Evolutionary conservation across 140 eudicot genomes (phyloP), one percentile per base, ranked within the genome.

Genomic region (Erigeron philadelphicus): DNA sequence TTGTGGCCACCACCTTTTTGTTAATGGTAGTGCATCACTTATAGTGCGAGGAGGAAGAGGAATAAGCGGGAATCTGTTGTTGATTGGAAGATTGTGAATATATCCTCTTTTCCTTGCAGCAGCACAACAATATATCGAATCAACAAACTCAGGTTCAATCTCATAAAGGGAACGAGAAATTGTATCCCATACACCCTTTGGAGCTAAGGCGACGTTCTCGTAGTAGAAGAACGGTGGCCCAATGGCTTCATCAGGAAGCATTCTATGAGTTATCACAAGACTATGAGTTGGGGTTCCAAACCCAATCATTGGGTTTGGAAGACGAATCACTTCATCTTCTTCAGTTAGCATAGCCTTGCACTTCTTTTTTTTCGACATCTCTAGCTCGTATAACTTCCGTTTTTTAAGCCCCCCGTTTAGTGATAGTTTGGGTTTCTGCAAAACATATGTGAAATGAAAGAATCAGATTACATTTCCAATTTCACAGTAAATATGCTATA

Each of bases 171-270:
- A 87, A 0, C 95, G 80, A 8, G 88, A 80, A 17, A 93, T 89
- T 1, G 80, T 83, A 43, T 93, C 98, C 98, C 98, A 93, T 8
- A 83, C 95, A 9, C 98, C 98, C 75, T 93, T 89, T 2, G 98
- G 98, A 70, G 98, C 85, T 25, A 89, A 76, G 3, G 98, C 98
- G 0, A 93, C 96, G 69, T 93, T 93, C 64, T 93, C 98, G 8
- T 93, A 93, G 64, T 93, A 93, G 48, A 93, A 89, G 18, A 43
- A 93, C 0, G 98, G 98, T 2, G 89, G 96, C 1, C 83, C 94
- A 8, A 54, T 23, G 21, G 96, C 95, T 72, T 58, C 83, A 17
- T 78, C 87, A 0, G 98, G 89, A 38, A 93, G 86, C 9, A 43
- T 72, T 71, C 95, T 73, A 5, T 68, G 75, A 46, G 69, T 62